Evolutionary conservation across 2,329 filamentous ascomycete genomes (phyloP).

Genomic region (Pseudogymnoascus sp.): DNA sequence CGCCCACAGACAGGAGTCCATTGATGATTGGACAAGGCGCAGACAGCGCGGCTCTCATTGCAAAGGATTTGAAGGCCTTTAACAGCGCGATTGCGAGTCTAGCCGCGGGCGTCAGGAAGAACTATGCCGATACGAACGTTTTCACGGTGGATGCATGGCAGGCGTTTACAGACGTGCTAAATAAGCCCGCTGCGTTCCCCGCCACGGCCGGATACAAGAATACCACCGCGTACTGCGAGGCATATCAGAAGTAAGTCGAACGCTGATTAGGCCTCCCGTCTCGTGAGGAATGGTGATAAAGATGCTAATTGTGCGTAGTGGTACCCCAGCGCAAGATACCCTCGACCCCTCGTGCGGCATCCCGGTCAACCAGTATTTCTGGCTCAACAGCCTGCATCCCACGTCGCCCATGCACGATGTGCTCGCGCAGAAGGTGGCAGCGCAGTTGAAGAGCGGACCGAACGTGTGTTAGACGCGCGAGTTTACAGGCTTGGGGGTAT

Average conservation of each 20-base stretch:
- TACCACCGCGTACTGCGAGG: slow-evolving; percentile 46
- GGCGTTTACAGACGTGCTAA: slow-evolving; percentile 45
- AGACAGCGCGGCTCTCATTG: slow-evolving; percentile 30
- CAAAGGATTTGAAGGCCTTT: slow-evolving; percentile 43
- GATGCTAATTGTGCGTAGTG: slow-evolving; percentile 29
- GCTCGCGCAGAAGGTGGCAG: slow-evolving; percentile 44
- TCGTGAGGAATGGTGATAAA: background rate
- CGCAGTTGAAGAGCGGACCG: slow-evolving; percentile 32
- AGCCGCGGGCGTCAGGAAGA: slow-evolving; percentile 29
- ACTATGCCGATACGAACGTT: slow-evolving; percentile 37
- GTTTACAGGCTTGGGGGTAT: background rate
- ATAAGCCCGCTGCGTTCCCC: slow-evolving; percentile 41
- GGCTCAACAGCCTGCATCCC: slow-evolving; percentile 58
- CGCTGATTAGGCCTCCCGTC: background rate
- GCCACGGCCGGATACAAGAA: slow-evolving; percentile 49
- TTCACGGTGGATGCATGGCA: slow-evolving; percentile 47
- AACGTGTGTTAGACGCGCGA: slow-evolving; percentile 31
- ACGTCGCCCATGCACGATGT: slow-evolving; percentile 56
- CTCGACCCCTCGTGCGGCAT: slow-evolving; percentile 41
- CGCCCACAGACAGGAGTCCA: slow-evolving; percentile 49
- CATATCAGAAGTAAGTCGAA: slow-evolving; percentile 45
- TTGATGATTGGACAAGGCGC: slow-evolving; percentile 36
- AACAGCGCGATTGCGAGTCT: slow-evolving; percentile 40
- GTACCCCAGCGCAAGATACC: slow-evolving; percentile 37
- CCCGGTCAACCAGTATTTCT: slow-evolving; percentile 56